Evolutionary conservation across 2,329 filamentous ascomycete species (phyloP).

Genomic region (Madurella mycetomatis): DNA sequence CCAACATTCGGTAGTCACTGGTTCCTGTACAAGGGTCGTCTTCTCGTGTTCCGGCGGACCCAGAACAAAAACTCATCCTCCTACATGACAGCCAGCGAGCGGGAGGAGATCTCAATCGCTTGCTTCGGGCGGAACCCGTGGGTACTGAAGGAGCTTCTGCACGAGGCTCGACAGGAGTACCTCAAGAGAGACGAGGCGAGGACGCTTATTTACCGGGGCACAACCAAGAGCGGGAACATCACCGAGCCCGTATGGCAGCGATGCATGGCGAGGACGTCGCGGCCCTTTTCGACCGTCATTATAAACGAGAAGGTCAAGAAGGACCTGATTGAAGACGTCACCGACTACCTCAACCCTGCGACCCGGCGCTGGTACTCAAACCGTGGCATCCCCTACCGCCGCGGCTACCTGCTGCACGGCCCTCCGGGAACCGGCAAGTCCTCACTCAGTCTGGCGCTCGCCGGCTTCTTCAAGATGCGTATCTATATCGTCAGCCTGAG

Average conservation of each 20-base stretch:
- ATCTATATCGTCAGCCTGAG: constrained; percentile 70
- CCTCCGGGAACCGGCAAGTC: constrained; percentile 79
- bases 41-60: constrained; percentile 54
- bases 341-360: constrained; percentile 58
- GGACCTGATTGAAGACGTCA: constrained; percentile 55
- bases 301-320: constrained; percentile 57
- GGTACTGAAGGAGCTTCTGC: constrained; percentile 58
- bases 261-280: constrained; percentile 55
- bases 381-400: constrained; percentile 77
- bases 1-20: constrained; percentile 63
- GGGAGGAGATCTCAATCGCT: constrained; percentile 56
- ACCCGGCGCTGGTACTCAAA: constrained; percentile 77
- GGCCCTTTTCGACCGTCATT: constrained; percentile 63
- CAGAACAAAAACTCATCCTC: constrained; percentile 42
- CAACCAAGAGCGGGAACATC: constrained; percentile 34
- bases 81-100: constrained; percentile 43
- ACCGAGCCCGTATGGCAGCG: constrained; percentile 54
- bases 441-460: constrained; percentile 64
- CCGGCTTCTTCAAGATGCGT: constrained; percentile 64
- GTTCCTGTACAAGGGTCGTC: constrained; percentile 60
- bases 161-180: constrained; percentile 53
- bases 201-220: constrained; percentile 62
- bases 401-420: constrained; percentile 77
- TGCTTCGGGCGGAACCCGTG: constrained; percentile 58
- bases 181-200: constrained; percentile 55